Base-by-base conservation (phyloP, 805 yeast genomes). In the Hanseniaspora thailandica region DNA sequence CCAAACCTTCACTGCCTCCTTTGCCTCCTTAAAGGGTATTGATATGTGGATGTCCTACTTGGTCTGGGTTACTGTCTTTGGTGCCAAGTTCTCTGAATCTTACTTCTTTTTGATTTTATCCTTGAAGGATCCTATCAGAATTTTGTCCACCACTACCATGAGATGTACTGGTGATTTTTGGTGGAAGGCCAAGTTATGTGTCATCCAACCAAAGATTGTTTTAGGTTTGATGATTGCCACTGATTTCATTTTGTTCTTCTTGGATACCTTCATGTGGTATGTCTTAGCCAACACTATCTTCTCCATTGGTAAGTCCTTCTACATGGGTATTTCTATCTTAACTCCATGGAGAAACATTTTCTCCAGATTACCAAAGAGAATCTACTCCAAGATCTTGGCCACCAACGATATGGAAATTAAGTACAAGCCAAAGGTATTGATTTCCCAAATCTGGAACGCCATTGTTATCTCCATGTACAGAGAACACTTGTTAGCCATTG, bases 311-410 rank as follows among this genome's bases (percentile, higher is more conserved):
- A 86, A 96, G 68, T 93, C 98, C 15, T 93, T 93, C 78, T 93
- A 90, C 77, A 78, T 94, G 70, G 99, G 99, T 84, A 89, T 93
- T 63, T 93, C 99, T 45, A 90, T 93, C 60, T 81, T 89, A 76
- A 93, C 99, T 40, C 99, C 99, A 58, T 93, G 99, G 99, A 86
- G 97, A 80, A 93, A 94, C 69, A 89, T 93, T 62, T 93, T 90
- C 76, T 82, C 96, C 52, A 83, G 99, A 71, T 75, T 93, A 68
- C 99, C 99, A 68, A 93, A 93, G 82, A 87, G 99, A 81, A 87
- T 93, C 61, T 94, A 93, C 76, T 87, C 97, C 54, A 93, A 93
- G 80, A 83, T 93, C 60, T 79, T 93, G 71, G 97, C 97, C 45
- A 93, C 99, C 35, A 86, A 96, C 60, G 97, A 93, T 69, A 90